Base-by-base conservation (phyloP, 2,329 filamentous ascomycete genomes). In the Thelonectria discophora region DNA sequence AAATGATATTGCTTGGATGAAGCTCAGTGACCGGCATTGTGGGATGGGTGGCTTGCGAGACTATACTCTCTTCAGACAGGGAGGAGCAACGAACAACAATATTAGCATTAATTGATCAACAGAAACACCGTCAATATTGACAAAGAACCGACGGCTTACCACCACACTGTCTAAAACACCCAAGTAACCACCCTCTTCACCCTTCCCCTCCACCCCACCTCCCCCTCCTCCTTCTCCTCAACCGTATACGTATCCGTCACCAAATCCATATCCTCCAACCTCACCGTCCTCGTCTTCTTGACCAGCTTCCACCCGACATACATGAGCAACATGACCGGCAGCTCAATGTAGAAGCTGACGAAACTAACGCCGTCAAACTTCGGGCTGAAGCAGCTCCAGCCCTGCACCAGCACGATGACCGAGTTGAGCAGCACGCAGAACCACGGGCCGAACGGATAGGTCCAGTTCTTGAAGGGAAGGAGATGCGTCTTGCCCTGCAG, bases 271-370 rank as follows among this genome's bases (percentile, higher is more conserved):
- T 91, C 85, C 1, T 84, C 77, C 0, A 87, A 77, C 43, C 77
- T 80, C 32, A 83, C 76, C 60, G 84, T 80, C 64, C 82, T 87
- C 0, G 90, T 91, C 72, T 80, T 83, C 75, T 92, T 89, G 63
- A 87, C 59, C 1, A 91, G 24, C 75, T 94, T 95, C 89, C 90
- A 94, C 6, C 81, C 86, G 1, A 89, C 46, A 70, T 85, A 94
- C 34, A 94, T 80, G 9, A 88, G 67, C 15, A 84, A 64, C 81
- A 90, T 87, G 60, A 90, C 67, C 0, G 86, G 84, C 21, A 90
- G 73, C 74, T 89, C 86, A 39, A 90, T 81, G 68, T 90, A 89
- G 65, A 81, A 86, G 61, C 84, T 88, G 48, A 90, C 84, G 68
- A 90, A 90, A 68, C 84, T 81, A 12, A 89, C 85, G 2, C 76